These are phyloP conservation scores for Psilocybe subaeruginosa DNA, from an alignment of 768 basidiomycete species.

Conservation along the genomic window DNA sequence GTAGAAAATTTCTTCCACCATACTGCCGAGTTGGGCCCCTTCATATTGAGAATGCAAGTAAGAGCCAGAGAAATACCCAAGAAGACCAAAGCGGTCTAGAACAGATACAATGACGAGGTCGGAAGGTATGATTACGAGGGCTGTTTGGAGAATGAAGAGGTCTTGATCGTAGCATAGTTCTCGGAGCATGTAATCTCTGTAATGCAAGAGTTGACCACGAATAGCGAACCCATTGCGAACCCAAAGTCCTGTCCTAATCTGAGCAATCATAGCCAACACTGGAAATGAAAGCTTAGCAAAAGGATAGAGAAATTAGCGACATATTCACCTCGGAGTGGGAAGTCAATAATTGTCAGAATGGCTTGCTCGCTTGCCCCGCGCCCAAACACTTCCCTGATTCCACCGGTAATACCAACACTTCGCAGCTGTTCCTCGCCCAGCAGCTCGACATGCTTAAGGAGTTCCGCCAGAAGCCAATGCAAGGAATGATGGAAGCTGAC, in stretches of 20 bases:
- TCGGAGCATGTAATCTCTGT: constrained; percentile 93
- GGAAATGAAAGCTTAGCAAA: constrained; percentile 6
- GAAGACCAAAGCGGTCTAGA: constrained; percentile 87
- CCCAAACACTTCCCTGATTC: constrained; percentile 63
- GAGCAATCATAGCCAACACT: constrained; percentile 92
- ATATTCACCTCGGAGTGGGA: constrained; percentile 80
- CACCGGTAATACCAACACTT: constrained; percentile 54
- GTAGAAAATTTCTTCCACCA: constrained; percentile 92
- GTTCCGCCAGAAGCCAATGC: constrained; percentile 88
- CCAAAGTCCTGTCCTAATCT: constrained; percentile 95
- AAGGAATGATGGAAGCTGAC: constrained; percentile 93
- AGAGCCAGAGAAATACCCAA: constrained; percentile 78
- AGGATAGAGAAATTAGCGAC: not conserved
- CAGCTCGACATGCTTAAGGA: constrained; percentile 81
- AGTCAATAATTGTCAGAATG: constrained; percentile 81
- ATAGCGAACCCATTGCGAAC: constrained; percentile 97
- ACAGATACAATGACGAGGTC: constrained; percentile 81
- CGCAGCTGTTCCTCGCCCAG: constrained; percentile 58
- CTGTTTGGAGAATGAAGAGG: constrained; percentile 85
- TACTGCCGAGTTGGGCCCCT: constrained; percentile 68
- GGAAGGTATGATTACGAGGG: constrained; percentile 78
- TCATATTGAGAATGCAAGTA: constrained; percentile 63
- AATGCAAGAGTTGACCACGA: constrained; percentile 92
- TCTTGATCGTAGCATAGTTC: constrained; percentile 97
- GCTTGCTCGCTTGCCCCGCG: constrained; percentile 66